A percentile compares a stretch with the other conserved stretches of the same genome.
phyloP scores from a whole-genome alignment of 768 basidiomycete genomes.

The Boletus rubroflammeus region DNA sequence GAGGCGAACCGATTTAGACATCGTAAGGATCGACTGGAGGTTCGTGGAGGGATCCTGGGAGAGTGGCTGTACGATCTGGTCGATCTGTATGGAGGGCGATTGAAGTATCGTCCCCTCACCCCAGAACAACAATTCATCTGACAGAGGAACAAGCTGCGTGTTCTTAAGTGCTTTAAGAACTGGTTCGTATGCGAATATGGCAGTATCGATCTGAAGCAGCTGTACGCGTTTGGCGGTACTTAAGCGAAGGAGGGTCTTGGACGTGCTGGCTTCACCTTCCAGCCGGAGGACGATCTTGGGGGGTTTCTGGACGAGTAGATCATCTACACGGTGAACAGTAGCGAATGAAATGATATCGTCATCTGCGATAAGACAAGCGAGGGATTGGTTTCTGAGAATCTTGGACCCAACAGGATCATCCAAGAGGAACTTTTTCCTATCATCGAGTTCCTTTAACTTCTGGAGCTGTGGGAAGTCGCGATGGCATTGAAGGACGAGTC shows the following conservation, averaged over 20 bases:
- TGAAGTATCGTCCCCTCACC: slow-evolving; percentile 24
- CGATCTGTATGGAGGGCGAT: slow-evolving; percentile 1
- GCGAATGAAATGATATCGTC: slow-evolving; percentile 50
- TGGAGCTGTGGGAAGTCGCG: slow-evolving; percentile 38
- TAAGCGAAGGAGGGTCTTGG: slow-evolving; percentile 40
- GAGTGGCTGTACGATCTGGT: slow-evolving; percentile 29
- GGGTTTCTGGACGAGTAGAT: slow-evolving; percentile 42
- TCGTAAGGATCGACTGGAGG: slow-evolving; percentile 36
- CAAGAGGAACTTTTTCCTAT: slow-evolving; percentile 38
- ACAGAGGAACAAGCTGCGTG: slow-evolving; percentile 44
- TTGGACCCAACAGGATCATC: slow-evolving; percentile 34
- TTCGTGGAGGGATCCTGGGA: slow-evolving; percentile 35
- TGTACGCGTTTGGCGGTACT: slow-evolving; percentile 35
- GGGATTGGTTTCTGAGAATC: slow-evolving; percentile 51
- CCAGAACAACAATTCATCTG: slow-evolving; percentile 57
- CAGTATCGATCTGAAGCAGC: slow-evolving; percentile 59
- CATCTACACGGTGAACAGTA: slow-evolving; percentile 52
- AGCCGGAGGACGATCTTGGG: slow-evolving; percentile 56
- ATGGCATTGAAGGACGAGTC: slow-evolving; percentile 37
- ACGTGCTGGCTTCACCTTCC: slow-evolving; percentile 40
- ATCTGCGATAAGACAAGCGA: slow-evolving; percentile 52
- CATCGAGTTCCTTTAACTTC: slow-evolving; percentile 24
- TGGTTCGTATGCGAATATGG: slow-evolving; percentile 61
- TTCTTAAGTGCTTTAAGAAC: slow-evolving; percentile 56
- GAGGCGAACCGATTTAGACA: slow-evolving; percentile 41